Conservation (phyloP, 805 yeast species). For the Sungouiozyma ichnusensis region DNA sequence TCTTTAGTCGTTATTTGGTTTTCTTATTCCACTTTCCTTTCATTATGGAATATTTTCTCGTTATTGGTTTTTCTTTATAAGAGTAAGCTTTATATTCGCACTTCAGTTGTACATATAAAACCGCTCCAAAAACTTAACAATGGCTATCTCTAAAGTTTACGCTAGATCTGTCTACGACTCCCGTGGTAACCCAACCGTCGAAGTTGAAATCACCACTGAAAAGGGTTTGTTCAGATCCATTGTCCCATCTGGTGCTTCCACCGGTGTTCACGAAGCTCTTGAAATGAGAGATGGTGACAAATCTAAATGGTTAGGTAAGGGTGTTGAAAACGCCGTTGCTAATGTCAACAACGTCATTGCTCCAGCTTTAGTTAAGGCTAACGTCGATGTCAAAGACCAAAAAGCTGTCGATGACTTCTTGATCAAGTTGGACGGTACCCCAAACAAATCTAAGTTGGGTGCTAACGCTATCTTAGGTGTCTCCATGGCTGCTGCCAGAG, state of each 20-base stretch:
- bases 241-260: constrained; percentile 99
- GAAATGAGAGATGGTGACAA: constrained; percentile 98
- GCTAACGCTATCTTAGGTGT: constrained; percentile 99
- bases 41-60: neutral
- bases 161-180: constrained; percentile 99
- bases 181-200: constrained; percentile 99
- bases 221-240: constrained; percentile 93
- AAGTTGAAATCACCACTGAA: constrained; percentile 90
- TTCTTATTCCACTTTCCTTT: constrained; percentile 1
- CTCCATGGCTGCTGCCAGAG: constrained; percentile 92
- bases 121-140: constrained; percentile 22
- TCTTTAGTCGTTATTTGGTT: neutral
- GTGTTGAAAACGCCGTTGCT: constrained; percentile 93
- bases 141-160: constrained; percentile 80
- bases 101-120: constrained; percentile 5
- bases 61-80: constrained; percentile 3
- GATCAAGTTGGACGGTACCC: constrained; percentile 84
- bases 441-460: constrained; percentile 94
- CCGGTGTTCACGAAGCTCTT: constrained; percentile 97
- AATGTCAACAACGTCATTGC: constrained; percentile 93
- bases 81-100: constrained; percentile 14
- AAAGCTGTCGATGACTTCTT: constrained; percentile 78
- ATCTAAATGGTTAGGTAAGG: constrained; percentile 97
- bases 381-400: constrained; percentile 82
- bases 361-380: constrained; percentile 78